Percentiles rank a stretch among this genome's conserved stretches.
phyloP scores from a whole-genome alignment of 192 early-diverging fungal genomes.

The Gamsiella multidivaricata region DNA sequence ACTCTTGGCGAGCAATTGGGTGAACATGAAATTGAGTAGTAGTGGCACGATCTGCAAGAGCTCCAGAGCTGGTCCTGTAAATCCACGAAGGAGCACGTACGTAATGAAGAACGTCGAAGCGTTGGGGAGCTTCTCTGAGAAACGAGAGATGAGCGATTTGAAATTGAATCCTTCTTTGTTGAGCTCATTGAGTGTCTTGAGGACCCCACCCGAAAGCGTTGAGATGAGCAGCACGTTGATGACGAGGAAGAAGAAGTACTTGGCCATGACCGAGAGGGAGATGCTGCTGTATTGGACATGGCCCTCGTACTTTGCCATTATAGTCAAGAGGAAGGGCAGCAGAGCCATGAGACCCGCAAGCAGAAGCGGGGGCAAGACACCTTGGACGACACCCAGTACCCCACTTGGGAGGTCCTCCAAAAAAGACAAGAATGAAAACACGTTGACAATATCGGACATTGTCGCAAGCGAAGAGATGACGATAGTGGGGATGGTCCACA shows the following conservation, averaged over 20 bases:
- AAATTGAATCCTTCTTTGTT: conserved; percentile 52
- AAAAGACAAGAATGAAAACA: conserved; percentile 55
- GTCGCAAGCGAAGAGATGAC: conserved; percentile 58
- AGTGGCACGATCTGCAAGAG: conserved; percentile 76
- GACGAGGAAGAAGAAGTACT: conserved; percentile 85
- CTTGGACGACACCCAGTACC: conserved; percentile 68
- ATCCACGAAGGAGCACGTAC: conserved; percentile 81
- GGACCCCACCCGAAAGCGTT: conserved; percentile 74
- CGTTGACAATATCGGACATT: conserved; percentile 58
- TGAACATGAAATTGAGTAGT: conserved; percentile 68
- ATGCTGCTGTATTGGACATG: conserved; percentile 65
- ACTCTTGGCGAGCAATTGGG: conserved; percentile 71
- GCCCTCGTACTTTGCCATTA: conserved; percentile 52
- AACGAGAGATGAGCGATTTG: conserved; percentile 53
- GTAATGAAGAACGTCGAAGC: conserved; percentile 87
- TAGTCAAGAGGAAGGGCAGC: conserved; percentile 71
- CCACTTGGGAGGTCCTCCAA: conserved; percentile 9
- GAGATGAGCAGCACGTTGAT: conserved; percentile 85
- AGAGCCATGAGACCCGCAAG: conserved; percentile 76
- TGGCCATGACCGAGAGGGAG: conserved; percentile 70
- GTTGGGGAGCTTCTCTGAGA: conserved; percentile 74
- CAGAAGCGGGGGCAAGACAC: conserved; percentile 78
- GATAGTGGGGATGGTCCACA: conserved; percentile 79
- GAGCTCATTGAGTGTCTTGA: conserved; percentile 47
- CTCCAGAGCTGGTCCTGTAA: conserved; percentile 73